Evolutionary conservation across 2,329 filamentous ascomycete species (phyloP), one percentile per base, ranked within the genome.

Genomic region (Scopulariopsis brevicaulis): DNA sequence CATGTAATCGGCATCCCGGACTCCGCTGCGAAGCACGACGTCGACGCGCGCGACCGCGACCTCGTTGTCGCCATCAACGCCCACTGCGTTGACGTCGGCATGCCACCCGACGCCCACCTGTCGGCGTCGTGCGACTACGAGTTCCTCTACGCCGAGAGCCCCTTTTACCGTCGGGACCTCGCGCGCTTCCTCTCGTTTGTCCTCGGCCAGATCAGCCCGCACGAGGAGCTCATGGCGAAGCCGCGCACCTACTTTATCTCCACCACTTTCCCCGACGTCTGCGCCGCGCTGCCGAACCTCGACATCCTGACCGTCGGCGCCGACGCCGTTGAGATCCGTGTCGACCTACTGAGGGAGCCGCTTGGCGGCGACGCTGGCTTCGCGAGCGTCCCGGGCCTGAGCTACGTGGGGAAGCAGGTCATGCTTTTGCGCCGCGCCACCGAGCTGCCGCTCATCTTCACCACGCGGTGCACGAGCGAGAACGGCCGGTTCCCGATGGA

Each of bases 391-490:
- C 89, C 90, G 3, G 93, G 89, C 67, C 70, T 94, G 63, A 86
- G 86, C 67, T 94, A 94, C 69, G 89, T 95, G 11, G 90, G 89
- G 32, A 85, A 93, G 69, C 90, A 95, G 70, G 79, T 96, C 58
- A 92, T 93, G 88, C 74, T 90, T 1, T 72, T 96, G 60, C 83
- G 90, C 25, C 89, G 94, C 70, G 82, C 88, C 62, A 94, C 89
- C 0, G 90, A 95, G 65, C 75, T 96, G 50, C 90, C 90, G n/a
- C 90, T 96, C 67, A 91, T 95, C 59, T 93, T 93, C 68, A 95
- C 90, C 0, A 92, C 87, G 0, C 80, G 90, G 63, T 94, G 90
- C 68, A 90, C 83, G 2, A 83, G 80, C 34, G 90, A 95, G 66
- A 94, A 93, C 66, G 90, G 90, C 35, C 84, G 84, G 25, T 95